Evolutionary conservation across 805 yeast genomes (phyloP).

Genomic region (Starmera quercuum): DNA sequence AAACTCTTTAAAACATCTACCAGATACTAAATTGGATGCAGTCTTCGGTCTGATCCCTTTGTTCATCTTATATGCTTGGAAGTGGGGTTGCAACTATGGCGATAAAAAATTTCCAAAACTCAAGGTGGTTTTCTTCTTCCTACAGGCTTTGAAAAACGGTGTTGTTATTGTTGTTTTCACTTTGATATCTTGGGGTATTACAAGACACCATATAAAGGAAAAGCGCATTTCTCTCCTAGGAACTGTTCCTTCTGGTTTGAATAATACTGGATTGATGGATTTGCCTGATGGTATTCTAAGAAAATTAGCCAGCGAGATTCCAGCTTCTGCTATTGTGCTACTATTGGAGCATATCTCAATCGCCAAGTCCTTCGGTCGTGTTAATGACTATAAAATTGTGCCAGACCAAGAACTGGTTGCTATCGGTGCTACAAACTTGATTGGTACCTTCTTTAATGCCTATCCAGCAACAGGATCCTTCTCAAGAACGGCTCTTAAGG

Average conservation of each 20-base stretch:
- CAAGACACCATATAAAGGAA: conserved; percentile 38
- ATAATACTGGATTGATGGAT: conserved; percentile 65
- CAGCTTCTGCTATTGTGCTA: conserved; percentile 77
- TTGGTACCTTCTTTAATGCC: conserved; percentile 89
- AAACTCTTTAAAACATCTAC: conserved; percentile 63
- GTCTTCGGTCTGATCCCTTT: conserved; percentile 81
- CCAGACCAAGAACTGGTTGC: conserved; percentile 95
- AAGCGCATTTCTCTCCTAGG: conserved; percentile 55
- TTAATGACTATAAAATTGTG: conserved; percentile 82
- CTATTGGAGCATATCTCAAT: conserved; percentile 90
- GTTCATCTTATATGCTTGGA: conserved; percentile 66
- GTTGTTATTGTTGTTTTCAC: conserved; percentile 77
- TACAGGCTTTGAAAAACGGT: conserved; percentile 74
- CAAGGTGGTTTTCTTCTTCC: conserved; percentile 52
- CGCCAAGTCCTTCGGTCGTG: conserved; percentile 86
- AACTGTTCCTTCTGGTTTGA: conserved; percentile 74
- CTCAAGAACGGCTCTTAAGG: conserved; percentile 88
- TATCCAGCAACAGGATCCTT: conserved; percentile 96
- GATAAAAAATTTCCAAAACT: conserved; percentile 58
- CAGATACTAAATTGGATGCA: conserved; percentile 66
- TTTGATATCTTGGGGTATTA: conserved; percentile 71
- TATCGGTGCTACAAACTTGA: conserved; percentile 82
- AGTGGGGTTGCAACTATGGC: conserved; percentile 50
- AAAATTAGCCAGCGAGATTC: conserved; percentile 68
- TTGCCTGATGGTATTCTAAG: conserved; percentile 52